Conservation (phyloP, 2,329 filamentous ascomycete species). For the Clarireedia paspali region DNA sequence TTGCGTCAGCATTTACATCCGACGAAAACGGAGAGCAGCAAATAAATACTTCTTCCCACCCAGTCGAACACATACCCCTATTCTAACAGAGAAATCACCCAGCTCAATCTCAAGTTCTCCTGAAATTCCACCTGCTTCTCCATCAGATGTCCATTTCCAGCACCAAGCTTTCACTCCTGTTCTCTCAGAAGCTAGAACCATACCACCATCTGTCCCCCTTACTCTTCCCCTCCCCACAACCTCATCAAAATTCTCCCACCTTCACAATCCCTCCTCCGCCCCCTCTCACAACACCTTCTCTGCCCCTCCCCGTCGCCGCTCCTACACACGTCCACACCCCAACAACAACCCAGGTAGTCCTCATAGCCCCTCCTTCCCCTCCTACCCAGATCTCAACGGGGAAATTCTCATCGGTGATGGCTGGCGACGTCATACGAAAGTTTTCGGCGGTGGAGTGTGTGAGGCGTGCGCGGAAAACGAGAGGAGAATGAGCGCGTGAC, state of each 20-base stretch:
- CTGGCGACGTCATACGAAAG: constrained; percentile 26
- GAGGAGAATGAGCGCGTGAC: constrained; percentile 17
- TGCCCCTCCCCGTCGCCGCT: constrained; percentile 9
- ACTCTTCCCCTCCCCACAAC: background rate
- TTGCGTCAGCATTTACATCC: constrained; percentile 7
- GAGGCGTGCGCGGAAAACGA: constrained; percentile 25
- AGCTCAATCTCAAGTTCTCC: constrained; percentile 3
- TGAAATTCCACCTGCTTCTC: background rate
- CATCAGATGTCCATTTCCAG: background rate
- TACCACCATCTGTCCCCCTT: background rate
- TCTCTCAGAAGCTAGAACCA: background rate
- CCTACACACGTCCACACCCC: constrained; percentile 10
- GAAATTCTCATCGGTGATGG: constrained; percentile 23
- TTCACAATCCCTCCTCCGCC: constrained; percentile 1
- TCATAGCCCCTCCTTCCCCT: background rate
- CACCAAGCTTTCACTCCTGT: too few relatives aligned
- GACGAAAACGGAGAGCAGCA: constrained; percentile 3
- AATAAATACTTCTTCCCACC: constrained; percentile 4
- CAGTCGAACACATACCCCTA: constrained; percentile 1
- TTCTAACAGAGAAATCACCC: background rate
- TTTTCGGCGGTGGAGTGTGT: constrained; percentile 28
- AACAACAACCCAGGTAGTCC: background rate
- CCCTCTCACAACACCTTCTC: background rate
- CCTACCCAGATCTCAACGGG: constrained; percentile 9
- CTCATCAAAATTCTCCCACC: background rate